Base-by-base conservation (phyloP, 345 rosid species). In the Brassica carinata region DNA sequence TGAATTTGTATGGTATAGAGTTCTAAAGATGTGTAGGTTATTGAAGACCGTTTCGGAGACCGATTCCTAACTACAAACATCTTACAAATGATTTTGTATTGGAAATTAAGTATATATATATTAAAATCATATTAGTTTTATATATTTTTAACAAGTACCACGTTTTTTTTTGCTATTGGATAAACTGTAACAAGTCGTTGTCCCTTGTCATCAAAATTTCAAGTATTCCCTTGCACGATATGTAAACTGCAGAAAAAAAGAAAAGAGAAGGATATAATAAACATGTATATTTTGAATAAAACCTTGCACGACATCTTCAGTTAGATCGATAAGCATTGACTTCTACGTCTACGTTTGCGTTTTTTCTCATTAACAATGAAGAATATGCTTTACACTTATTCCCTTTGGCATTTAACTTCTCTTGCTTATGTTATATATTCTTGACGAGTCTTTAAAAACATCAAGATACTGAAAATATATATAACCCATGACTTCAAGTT, bases 301-400 rank as follows among this genome's bases (percentile, higher is more conserved):
- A 72, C 57, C 84, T 72, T 81, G 73, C 81, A 81, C 84, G 84
- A 66, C 73, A 72, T 51, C 33, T 64, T 71, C 74, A 19, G 0
- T 71, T 81, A 0, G 38, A 65, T 76, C 23, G 36, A 68, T 61
- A 43, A 34, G 31, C 70, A 30, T 81, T 81, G 84, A 81, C 84
- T 81, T 81, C 59, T 59, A 76, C 81, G 84, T 72, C 33, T 81
- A 66, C 14, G 51, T 81, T 80, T 67, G 19, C 79, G 64, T 63
- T 81, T 59, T 48, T 58, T 71, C 34, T 33, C 7, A 43, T 58
- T 57, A 18, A 43, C 77, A 81, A 33, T 31, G 23, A 66, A 71
- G 77, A 76, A 76, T 81, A 71, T 81, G 77, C 74, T 76, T 77
- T 76, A 71, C 77, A 70, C 26, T 75, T 81, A 71, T 76, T 76